These are phyloP conservation scores for Thalassiosira hispida DNA, from an alignment of 352 stramenopile species.

Conservation along the genomic window DNA sequence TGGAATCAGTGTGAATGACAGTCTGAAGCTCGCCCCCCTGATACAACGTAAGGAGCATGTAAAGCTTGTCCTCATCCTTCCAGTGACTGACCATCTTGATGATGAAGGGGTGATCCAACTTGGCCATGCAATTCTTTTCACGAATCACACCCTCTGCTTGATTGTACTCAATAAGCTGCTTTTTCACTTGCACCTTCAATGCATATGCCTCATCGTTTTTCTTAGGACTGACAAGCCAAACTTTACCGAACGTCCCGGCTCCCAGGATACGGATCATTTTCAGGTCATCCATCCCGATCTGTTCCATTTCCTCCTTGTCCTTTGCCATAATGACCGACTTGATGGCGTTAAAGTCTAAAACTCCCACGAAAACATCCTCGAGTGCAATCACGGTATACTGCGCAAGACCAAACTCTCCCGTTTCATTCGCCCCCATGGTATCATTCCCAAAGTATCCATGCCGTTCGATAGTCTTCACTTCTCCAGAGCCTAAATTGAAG, in stretches of 20 bases:
- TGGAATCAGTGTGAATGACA: slow-evolving; percentile 89
- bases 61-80: slow-evolving; percentile 91
- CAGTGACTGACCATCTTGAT: slow-evolving; percentile 92
- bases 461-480: slow-evolving; percentile 27
- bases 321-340: slow-evolving; percentile 22
- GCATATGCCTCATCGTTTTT: slow-evolving; percentile 89
- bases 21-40: slow-evolving; percentile 95
- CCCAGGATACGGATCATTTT: slow-evolving; percentile 40
- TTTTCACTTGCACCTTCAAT: slow-evolving; percentile 94
- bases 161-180: slow-evolving; percentile 91
- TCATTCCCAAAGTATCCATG: slow-evolving; percentile 58
- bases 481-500: slow-evolving; percentile 29
- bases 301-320: slow-evolving; percentile 9
- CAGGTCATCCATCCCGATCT: slow-evolving; percentile 36
- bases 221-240: slow-evolving; percentile 64
- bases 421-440: slow-evolving; percentile 57
- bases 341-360: slow-evolving; percentile 51
- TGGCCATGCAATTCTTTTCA: slow-evolving; percentile 95
- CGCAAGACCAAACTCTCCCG: slow-evolving; percentile 37
- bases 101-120: slow-evolving; percentile 94
- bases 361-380: slow-evolving; percentile 51
- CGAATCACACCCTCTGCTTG: slow-evolving; percentile 96
- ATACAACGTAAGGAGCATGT: slow-evolving; percentile 94
- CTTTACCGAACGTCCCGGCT: slow-evolving; percentile 54
- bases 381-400: slow-evolving; percentile 62